Base-by-base conservation (phyloP, 352 stramenopile species). In the Peronosclerospora sorghi region DNA sequence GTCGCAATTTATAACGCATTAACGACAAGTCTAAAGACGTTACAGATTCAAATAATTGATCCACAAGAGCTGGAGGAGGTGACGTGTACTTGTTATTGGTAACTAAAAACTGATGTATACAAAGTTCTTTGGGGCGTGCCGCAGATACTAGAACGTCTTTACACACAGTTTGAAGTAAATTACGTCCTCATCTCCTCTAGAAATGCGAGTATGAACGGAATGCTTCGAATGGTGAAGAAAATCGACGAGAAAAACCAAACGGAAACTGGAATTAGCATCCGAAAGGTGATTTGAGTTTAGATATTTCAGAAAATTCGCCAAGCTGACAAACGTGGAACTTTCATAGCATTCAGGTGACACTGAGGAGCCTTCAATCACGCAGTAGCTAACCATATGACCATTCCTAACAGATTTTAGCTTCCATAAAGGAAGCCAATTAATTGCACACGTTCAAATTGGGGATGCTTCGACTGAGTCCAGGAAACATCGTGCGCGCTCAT, bases 1-100 rank as follows among this genome's bases (percentile, higher is more conserved):
- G 65, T 84, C 17, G 76, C 78, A 2, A 84, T 88, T 17, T 94
- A 78, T 41, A 75, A 94, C 41, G 73, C 66, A 0, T 35, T 71
- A 18, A 76, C 68, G 14, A 70, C 81, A n/a, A 68, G 56, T 28
- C 35, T 94, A 17, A 83, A 75, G 38, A 86, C 64, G 1, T 20
- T 86, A 44, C 69, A 87, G 20, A 32, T 83, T 10, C 41, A 50
- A 17, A 60, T 86, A 32, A 17, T 36, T 1, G 59, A 71, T 21
- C 9, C 51, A 10, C 45, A 63, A 4, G 67, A 82, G 7, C 29
- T 86, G 14, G 55, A 65, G 15, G 59, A 83, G 51, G 72, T 89
- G 37, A 10, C 21, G 34, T 18, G 28, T 34, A n/a, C 4, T 14
- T 15, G 8, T 10, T 26, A 26, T 26, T 26, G 21, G 21, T 7